Conservation (phyloP, 2,329 filamentous ascomycete genomes). For the Talaromyces sp. region DNA sequence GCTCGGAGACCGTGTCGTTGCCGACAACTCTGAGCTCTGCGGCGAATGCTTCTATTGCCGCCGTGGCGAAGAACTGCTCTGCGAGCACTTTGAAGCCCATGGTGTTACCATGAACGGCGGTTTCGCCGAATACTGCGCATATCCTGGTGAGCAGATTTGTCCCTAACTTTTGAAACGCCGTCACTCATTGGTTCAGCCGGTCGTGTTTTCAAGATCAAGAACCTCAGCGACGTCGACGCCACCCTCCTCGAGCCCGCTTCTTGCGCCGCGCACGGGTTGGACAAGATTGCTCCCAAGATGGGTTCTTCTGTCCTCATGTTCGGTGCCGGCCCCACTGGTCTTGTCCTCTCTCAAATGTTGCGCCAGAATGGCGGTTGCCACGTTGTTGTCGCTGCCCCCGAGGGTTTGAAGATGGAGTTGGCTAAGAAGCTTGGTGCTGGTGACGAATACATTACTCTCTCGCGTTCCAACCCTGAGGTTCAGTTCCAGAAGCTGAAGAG, state of each 20-base stretch:
- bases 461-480: slow-evolving; percentile 49
- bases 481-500: slow-evolving; percentile 61
- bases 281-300: slow-evolving; percentile 64
- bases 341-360: slow-evolving; percentile 60
- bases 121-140: slow-evolving; percentile 66
- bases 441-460: slow-evolving; percentile 48
- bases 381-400: slow-evolving; percentile 65
- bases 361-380: slow-evolving; percentile 64
- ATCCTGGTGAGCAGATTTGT: slow-evolving; percentile 34
- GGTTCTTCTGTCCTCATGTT: slow-evolving; percentile 63
- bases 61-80: slow-evolving; percentile 63
- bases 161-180: background rate
- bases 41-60: slow-evolving; percentile 71
- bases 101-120: slow-evolving; percentile 60
- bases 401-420: slow-evolving; percentile 67
- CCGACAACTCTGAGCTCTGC: slow-evolving; percentile 57
- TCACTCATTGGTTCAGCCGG: slow-evolving; percentile 34
- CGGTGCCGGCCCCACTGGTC: slow-evolving; percentile 64
- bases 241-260: slow-evolving; percentile 66
- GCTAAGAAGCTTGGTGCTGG: slow-evolving; percentile 51
- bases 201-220: slow-evolving; percentile 62
- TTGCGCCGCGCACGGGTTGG: slow-evolving; percentile 64
- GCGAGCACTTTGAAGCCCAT: slow-evolving; percentile 65
- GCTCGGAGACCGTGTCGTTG: slow-evolving; percentile 62
- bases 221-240: slow-evolving; percentile 62